Evolutionary conservation across 352 stramenopile species (phyloP).

Genomic region (Halophytophthora batemanensis): DNA sequence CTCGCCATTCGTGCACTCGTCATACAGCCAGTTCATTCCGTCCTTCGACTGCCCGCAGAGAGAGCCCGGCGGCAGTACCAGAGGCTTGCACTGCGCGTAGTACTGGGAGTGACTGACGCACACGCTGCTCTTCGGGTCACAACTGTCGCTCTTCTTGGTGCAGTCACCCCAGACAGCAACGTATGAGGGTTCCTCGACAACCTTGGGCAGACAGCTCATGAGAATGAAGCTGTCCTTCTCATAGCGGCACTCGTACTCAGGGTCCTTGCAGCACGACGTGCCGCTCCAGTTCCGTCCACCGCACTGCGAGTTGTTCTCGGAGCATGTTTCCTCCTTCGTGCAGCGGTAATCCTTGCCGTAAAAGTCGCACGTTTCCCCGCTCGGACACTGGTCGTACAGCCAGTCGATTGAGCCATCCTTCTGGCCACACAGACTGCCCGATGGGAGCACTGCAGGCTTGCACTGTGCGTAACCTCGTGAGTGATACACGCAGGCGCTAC

Average conservation of each 20-base stretch:
- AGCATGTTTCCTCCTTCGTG: slow-evolving; percentile 14
- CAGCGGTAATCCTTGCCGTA: slow-evolving; percentile 27
- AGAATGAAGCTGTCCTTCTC: slow-evolving; percentile 15
- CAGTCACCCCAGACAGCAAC: slow-evolving; percentile 20
- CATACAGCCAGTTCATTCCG: slow-evolving; percentile 30
- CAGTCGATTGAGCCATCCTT: slow-evolving; percentile 33
- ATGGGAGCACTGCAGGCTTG: slow-evolving; percentile 16
- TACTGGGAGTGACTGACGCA: slow-evolving; percentile 25
- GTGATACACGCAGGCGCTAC: slow-evolving; percentile 21
- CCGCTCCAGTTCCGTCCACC: slow-evolving; percentile 18
- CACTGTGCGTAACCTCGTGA: slow-evolving; percentile 34
- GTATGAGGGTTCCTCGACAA: slow-evolving; percentile 10
- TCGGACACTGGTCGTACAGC: slow-evolving; percentile 29
- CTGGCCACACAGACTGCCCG: slow-evolving; percentile 30
- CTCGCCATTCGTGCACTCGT: slow-evolving; percentile 22
- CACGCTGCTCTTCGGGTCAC: slow-evolving; percentile 7
- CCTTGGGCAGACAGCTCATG: slow-evolving; percentile 9
- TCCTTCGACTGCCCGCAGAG: slow-evolving; percentile 30
- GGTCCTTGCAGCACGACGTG: slow-evolving; percentile 18
- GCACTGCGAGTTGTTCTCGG: slow-evolving; percentile 19
- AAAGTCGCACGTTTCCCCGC: slow-evolving; percentile 21
- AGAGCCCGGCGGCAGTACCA: slow-evolving; percentile 18
- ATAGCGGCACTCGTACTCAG: slow-evolving; percentile 17
- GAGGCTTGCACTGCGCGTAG: slow-evolving; percentile 34
- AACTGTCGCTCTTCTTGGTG: slow-evolving; percentile 11